Conservation (phyloP, 257 asterid genomes). For the Solanum bulbocastanum region DNA sequence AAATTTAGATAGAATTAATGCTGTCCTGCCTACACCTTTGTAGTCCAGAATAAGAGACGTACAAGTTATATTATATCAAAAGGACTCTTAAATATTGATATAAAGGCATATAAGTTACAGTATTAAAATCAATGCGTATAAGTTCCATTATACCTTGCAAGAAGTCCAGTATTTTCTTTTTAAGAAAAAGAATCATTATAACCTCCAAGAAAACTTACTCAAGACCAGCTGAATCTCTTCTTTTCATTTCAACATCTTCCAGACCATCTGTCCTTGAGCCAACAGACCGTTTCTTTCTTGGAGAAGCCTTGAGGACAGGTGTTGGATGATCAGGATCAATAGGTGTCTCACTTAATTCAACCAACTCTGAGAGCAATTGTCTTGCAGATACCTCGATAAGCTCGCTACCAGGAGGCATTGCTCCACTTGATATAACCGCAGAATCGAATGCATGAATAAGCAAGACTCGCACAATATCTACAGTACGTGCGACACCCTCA, state of each 20-base stretch:
- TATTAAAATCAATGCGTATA: not conserved
- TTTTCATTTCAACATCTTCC: conserved; percentile 34
- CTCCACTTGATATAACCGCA: conserved; percentile 35
- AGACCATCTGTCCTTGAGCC: conserved; percentile 14
- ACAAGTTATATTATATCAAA: not conserved
- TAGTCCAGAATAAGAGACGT: not conserved
- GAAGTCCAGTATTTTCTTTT: not conserved
- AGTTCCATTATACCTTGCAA: not conserved
- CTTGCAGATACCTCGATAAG: conserved; percentile 58
- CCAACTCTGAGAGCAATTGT: conserved; percentile 61
- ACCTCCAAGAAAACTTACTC: conserved; percentile 35
- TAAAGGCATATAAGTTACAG: not conserved
- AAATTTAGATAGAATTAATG: not conserved
- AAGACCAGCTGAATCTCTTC: conserved; percentile 66
- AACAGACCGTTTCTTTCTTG: conserved; percentile 25
- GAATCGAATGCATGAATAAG: conserved; percentile 68
- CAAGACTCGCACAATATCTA: conserved; percentile 70
- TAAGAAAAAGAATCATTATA: not conserved
- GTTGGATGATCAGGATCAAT: conserved; percentile 45
- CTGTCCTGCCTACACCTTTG: not conserved
- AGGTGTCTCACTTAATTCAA: conserved; percentile 55
- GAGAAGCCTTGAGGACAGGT: conserved; percentile 26
- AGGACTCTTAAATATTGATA: not conserved
- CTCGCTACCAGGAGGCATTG: conserved; percentile 45
- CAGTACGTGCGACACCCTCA: conserved; percentile 70